These are phyloP conservation scores for Oldenlandia corymbosa DNA, from an alignment of 257 asterid genomes.

Conservation along the genomic window DNA sequence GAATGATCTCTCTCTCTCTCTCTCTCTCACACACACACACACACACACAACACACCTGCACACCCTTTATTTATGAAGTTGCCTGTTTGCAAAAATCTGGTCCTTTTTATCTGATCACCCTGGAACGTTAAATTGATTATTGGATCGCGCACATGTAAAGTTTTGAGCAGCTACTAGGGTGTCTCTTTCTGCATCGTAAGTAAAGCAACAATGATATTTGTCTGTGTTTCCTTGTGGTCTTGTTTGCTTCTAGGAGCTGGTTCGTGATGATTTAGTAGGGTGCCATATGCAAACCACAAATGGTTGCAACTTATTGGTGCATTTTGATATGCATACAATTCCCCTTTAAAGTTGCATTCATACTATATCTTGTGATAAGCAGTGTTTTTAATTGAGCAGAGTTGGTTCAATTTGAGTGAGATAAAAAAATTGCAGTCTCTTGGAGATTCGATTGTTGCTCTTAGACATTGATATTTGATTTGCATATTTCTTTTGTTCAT, in stretches of 20 bases:
- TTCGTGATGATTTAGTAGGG: too few relatives aligned
- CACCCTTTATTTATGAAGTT: neutral
- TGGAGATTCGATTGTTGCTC: neutral
- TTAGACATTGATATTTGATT: neutral
- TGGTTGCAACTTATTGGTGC: too few relatives aligned
- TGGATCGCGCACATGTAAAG: neutral
- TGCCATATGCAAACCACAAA: too few relatives aligned
- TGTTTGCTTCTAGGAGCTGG: neutral
- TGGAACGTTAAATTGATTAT: neutral
- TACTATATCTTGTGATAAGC: too few relatives aligned
- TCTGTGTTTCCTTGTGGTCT: neutral
- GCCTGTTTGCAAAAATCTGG: neutral
- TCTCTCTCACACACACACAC: constrained; percentile 17
- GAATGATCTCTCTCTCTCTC: constrained; percentile 30
- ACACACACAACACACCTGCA: neutral
- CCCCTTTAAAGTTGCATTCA: too few relatives aligned
- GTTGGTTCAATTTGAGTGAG: too few relatives aligned
- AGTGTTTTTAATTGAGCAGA: too few relatives aligned
- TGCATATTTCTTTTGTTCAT: neutral
- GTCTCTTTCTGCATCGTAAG: neutral
- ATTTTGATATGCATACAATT: too few relatives aligned
- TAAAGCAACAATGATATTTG: neutral
- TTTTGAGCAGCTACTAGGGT: neutral
- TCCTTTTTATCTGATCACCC: neutral
- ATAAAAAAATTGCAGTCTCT: neutral